Percentiles rank a stretch among this genome's conserved stretches.
phyloP scores from a whole-genome alignment of 2,329 filamentous ascomycete genomes.

The Septoria linicola region DNA sequence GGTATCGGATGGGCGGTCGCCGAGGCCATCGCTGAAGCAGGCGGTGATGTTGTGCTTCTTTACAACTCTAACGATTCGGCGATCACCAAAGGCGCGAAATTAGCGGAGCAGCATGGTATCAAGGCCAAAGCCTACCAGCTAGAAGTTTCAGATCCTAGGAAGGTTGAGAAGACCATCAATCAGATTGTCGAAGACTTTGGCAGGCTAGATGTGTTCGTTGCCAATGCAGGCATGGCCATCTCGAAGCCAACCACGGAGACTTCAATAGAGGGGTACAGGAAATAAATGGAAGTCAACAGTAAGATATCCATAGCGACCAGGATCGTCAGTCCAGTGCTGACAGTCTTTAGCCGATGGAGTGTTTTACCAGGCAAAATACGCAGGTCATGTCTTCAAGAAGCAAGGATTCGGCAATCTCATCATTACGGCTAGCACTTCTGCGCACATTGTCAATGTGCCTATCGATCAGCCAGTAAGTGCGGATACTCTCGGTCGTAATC shows the following conservation, averaged over 20 bases:
- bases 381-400: conserved; percentile 43
- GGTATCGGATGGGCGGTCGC: conserved; percentile 87
- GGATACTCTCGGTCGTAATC: not conserved
- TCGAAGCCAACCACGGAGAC: conserved; percentile 12
- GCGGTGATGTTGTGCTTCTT: conserved; percentile 81
- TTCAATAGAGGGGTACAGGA: conserved; percentile 21
- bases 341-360: conserved; percentile 38
- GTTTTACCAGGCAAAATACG: conserved; percentile 46
- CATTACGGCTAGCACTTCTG: conserved; percentile 43
- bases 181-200: conserved; percentile 12
- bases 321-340: not conserved
- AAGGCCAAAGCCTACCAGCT: not conserved
- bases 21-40: conserved; percentile 82
- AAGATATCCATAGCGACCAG: not conserved
- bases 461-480: conserved; percentile 54
- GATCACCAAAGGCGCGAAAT: conserved; percentile 5
- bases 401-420: conserved; percentile 53
- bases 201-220: conserved; percentile 16
- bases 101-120: conserved; percentile 8
- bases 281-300: conserved; percentile 18
- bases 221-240: conserved; percentile 25
- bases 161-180: conserved; percentile 1
- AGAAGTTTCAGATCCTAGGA: conserved; percentile 1
- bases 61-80: conserved; percentile 72
- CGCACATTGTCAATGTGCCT: conserved; percentile 39